Percentiles rank a stretch among this genome's conserved stretches.
Evolutionary conservation across 2,329 filamentous ascomycete species (phyloP).

Genomic region (Colletotrichum tabaci): DNA sequence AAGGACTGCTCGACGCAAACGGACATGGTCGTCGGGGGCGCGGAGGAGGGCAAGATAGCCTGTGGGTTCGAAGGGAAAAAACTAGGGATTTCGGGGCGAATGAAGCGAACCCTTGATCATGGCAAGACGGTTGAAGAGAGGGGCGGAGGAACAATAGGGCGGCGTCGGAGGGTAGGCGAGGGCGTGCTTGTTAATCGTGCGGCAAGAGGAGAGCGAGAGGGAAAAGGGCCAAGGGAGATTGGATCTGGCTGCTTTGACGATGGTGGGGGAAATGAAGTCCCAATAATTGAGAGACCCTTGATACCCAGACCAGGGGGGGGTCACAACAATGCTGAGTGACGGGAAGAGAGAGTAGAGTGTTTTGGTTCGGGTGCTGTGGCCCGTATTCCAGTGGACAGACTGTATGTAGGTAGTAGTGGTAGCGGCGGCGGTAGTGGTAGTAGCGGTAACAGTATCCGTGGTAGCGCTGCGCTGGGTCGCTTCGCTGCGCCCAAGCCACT

Average conservation of each 20-base stretch:
- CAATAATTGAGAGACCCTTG: slow-evolving; percentile 44
- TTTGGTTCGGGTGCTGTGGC: slow-evolving; percentile 15
- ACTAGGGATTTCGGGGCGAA: slow-evolving; percentile 28
- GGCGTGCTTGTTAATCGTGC: slow-evolving; percentile 34
- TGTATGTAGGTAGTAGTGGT: neutral
- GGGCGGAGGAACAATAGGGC: neutral
- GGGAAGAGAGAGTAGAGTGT: neutral
- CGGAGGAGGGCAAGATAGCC: neutral
- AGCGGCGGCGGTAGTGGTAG: slow-evolving; percentile 35
- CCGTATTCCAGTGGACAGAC: no score
- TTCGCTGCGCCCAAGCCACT: slow-evolving; percentile 41
- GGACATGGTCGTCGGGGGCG: slow-evolving; percentile 32
- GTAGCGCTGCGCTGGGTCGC: slow-evolving; percentile 41
- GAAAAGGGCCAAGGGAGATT: slow-evolving; percentile 39
- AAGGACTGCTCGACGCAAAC: slow-evolving; percentile 41
- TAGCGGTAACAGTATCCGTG: slow-evolving; percentile 12
- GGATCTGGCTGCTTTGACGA: slow-evolving; percentile 40
- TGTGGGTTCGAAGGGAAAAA: slow-evolving; percentile 16
- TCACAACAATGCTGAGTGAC: slow-evolving; percentile 34
- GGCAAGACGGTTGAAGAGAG: slow-evolving; percentile 21
- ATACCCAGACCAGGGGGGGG: slow-evolving; percentile 38
- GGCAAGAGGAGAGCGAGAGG: slow-evolving; percentile 11
- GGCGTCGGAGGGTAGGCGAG: slow-evolving; percentile 11
- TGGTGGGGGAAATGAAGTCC: slow-evolving; percentile 44
- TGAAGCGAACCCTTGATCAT: slow-evolving; percentile 35